Evolutionary conservation across 2,329 filamentous ascomycete genomes (phyloP), one percentile per base, ranked within the genome.

Genomic region (Aureobasidium sp.): DNA sequence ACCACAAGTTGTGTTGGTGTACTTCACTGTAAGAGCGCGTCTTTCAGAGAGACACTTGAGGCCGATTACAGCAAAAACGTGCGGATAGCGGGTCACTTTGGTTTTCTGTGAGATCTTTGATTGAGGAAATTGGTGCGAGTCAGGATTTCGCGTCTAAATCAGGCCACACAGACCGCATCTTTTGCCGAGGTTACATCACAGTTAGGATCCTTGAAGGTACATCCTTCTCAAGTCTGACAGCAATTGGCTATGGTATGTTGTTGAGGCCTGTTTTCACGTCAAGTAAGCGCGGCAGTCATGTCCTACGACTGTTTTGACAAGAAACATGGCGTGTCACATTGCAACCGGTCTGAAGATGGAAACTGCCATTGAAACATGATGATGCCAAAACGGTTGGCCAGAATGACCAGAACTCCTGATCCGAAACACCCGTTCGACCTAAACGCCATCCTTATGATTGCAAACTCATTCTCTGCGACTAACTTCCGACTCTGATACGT

Each of bases 51-150:
- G 37, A 29, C 52, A 19, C n/a, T 39, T 22, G 24, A 17, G 53
- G 17, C 12, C 14, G 11, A 24, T 24, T 24, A 33, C 40, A 35
- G 27, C 39, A 35, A 24, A 56, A 22, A 35, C 5, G 29, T 33
- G 39, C 11, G 35, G 35, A 29, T 31, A 2, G 53, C 53, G 39
- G 53, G 35, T 45, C 29, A 31, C 27, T 45, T 44, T 57, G 11
- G 17, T 22, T 45, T 33, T 56, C 52, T 57, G 53, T 44, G 12
- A 45, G 53, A 57, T 57, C 11, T 57, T 57, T 57, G 40, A 57
- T 57, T 57, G 53, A 57, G 53, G 53, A 58, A 58, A 58, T 58
- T 58, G 54, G 33, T 48, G 42, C 53, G 54, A 58, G 54, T 58
- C 54, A 58, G 40, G 54, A 47, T 39, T 48, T 27, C 54, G 54